A percentile compares a stretch with the other conserved stretches of the same genome.
Conservation (phyloP, 495 filamentous ascomycete genomes). For the Aspergillus coremiiformis region DNA sequence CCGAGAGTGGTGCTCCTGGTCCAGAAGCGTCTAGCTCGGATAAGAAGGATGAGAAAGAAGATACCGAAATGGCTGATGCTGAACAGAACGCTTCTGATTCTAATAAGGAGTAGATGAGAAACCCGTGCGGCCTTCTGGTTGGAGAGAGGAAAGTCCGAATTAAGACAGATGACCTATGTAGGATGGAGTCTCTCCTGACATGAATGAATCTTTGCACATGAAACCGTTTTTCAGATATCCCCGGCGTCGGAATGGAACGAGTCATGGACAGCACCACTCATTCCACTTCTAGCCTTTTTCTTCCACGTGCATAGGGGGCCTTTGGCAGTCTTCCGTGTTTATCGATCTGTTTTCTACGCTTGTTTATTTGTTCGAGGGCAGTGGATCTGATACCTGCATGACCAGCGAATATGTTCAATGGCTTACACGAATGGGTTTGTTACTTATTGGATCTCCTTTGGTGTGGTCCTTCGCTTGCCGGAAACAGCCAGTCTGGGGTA, state of each 20-base stretch:
- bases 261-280: not conserved
- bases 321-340: not conserved
- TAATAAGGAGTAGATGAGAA: slow-evolving; percentile 4
- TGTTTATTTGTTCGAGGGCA: not conserved
- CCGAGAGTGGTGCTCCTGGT: slow-evolving; percentile 11
- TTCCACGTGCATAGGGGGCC: not conserved
- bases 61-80: slow-evolving; percentile 35
- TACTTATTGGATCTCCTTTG: not conserved
- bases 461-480: not conserved
- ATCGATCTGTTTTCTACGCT: slow-evolving; percentile 4
- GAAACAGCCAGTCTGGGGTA: not conserved
- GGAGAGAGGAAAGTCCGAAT: not conserved
- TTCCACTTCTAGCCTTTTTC: not conserved
- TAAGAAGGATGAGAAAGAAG: slow-evolving; percentile 17
- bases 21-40: slow-evolving; percentile 10
- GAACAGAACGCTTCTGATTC: slow-evolving; percentile 15
- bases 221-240: not conserved
- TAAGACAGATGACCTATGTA: not conserved
- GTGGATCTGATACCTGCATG: not conserved
- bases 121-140: not conserved
- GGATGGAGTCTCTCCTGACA: not conserved
- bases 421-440: slow-evolving; percentile 1
- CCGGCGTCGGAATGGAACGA: not conserved
- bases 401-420: not conserved
- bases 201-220: not conserved